phyloP scores from a whole-genome alignment of 129 eudicot species.

The Dittrichia graveolens region DNA sequence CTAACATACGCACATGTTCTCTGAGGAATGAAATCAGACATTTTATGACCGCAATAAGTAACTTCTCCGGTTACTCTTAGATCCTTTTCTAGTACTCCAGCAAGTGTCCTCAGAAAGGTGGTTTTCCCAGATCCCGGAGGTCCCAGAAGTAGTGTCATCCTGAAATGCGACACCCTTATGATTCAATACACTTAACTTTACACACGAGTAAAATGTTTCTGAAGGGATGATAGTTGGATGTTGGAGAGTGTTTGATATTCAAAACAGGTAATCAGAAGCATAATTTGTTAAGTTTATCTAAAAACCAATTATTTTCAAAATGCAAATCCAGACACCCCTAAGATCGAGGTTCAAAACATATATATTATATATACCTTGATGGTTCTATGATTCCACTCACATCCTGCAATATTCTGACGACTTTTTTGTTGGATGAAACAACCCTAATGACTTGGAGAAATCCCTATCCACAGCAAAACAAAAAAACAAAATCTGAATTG shows the following conservation, averaged over 20 bases:
- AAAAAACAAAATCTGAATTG: not conserved
- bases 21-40: slow-evolving; percentile 70
- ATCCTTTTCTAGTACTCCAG: slow-evolving; percentile 11
- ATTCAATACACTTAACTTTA: too few species aligned
- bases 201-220: not conserved
- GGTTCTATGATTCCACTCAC: slow-evolving; percentile 24
- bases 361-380: slow-evolving; percentile 10
- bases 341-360: too few species aligned
- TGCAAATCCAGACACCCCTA: too few species aligned
- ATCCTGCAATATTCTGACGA: slow-evolving; percentile 15
- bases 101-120: slow-evolving; percentile 23
- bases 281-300: too few species aligned
- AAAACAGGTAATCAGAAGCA: too few species aligned
- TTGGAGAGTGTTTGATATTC: too few species aligned
- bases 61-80: slow-evolving; percentile 41
- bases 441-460: slow-evolving; percentile 16
- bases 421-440: slow-evolving; percentile 24
- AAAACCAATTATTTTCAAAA: too few species aligned
- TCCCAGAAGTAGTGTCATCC: slow-evolving; percentile 31
- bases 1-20: slow-evolving; percentile 73
- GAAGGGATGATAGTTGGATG: not conserved
- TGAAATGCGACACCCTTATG: not conserved
- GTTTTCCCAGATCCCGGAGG: slow-evolving; percentile 26
- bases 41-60: slow-evolving; percentile 64
- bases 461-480: not conserved